Conservation (phyloP, 2,329 filamentous ascomycete species). For the Fonsecaea erecta region DNA sequence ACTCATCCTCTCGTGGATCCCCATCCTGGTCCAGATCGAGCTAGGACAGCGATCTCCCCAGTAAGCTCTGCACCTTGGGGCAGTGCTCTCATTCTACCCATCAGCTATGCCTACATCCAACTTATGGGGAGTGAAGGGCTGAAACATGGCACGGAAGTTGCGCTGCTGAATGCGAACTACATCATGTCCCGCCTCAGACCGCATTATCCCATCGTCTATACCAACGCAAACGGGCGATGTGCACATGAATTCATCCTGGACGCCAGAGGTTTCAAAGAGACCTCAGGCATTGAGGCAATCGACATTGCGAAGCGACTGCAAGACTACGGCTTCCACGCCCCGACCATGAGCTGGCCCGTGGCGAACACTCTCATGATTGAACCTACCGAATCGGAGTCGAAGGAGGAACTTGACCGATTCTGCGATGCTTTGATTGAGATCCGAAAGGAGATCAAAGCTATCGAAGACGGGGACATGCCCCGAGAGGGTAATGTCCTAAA, state of each 20-base stretch:
- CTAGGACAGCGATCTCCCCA: constrained; percentile 63
- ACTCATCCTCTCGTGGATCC: constrained; percentile 65
- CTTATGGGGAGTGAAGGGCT: constrained; percentile 87
- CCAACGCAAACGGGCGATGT: constrained; percentile 83
- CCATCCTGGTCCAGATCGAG: constrained; percentile 37
- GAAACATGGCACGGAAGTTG: constrained; percentile 87
- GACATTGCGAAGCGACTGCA: constrained; percentile 96
- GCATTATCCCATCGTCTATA: constrained; percentile 92
- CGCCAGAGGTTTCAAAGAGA: constrained; percentile 79
- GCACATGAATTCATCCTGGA: constrained; percentile 98
- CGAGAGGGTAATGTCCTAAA: constrained; percentile 82
- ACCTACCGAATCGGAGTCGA: constrained; percentile 90
- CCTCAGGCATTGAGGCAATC: constrained; percentile 83
- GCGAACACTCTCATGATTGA: constrained; percentile 97
- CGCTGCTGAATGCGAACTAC: constrained; percentile 96
- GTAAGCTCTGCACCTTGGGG: constrained; percentile 85
- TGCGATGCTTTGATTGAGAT: constrained; percentile 88
- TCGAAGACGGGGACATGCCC: constrained; percentile 79
- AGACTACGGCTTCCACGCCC: constrained; percentile 96
- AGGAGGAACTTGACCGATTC: constrained; percentile 91
- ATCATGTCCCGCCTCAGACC: constrained; percentile 83
- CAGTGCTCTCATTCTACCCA: constrained; percentile 88
- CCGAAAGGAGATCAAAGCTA: constrained; percentile 77
- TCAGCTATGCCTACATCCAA: constrained; percentile 93
- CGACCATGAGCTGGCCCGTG: constrained; percentile 96